Base-by-base conservation (phyloP, 2,329 filamentous ascomycete genomes). In the Aspergillus calidoustus region DNA sequence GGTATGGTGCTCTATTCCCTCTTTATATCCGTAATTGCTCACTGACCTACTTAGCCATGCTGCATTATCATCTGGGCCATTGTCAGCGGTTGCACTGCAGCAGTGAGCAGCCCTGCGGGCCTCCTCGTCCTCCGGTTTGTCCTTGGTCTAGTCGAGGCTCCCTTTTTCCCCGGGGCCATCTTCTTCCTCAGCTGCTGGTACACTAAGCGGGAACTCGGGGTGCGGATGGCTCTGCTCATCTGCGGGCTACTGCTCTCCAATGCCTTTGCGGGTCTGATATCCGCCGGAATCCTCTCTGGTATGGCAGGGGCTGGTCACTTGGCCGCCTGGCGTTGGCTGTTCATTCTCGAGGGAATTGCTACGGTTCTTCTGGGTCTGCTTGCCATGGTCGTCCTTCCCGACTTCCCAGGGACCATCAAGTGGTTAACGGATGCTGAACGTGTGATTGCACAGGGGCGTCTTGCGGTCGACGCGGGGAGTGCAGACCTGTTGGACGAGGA, bases 161-260 rank as follows among this genome's bases (percentile, higher is more conserved):
- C 51, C 31, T 53, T 53, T 28, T 53, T 53, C 51, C 51, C 51
- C 3, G 51, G 51, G 28, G 51, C 51, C 15, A 41, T 53, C 51
- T 41, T 19, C 51, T 53, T 19, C 22, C 51, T 53, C 51, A 53
- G 51, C 51, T 22, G 30, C 31, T 53, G 51, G 51, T 53, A 53
- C 22, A 53, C 51, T 7, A 53, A 53, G 13, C 51, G 51, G 17
- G 51, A 53, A 23, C 51, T 53, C 15, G 51, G 31, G 4, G 34
- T 53, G 28, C 51, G 51, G 1, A 53, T 53, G 51, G 51, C 51
- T 15, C 51, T 53, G 28, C 51, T 53, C 15, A 38, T 53, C 28
- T 53, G 28, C 31, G 54, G 41, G 23, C 25, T 46, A 7, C 23
- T 50, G 22, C 48, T 50, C 48, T 50, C 48, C 48, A 50, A 50